Conservation (phyloP, 139 green algal species). For the Nannochloris sp. region DNA sequence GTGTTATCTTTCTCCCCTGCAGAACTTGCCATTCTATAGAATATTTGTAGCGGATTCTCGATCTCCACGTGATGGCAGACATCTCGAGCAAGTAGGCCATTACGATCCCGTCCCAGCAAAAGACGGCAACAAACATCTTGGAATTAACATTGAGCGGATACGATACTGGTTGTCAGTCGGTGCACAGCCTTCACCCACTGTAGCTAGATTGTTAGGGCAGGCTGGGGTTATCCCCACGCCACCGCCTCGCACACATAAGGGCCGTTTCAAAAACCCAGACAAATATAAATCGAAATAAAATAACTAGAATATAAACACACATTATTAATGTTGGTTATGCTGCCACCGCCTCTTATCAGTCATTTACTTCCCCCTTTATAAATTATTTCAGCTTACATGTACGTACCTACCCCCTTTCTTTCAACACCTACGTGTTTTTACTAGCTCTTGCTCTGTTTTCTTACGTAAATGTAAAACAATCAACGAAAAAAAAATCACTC, state of each 20-base stretch:
- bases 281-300: constrained; percentile 24
- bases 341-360: background rate
- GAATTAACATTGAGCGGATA: constrained; percentile 68
- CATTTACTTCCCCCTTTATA: too few relatives aligned
- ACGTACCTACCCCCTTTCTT: too few relatives aligned
- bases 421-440: too few relatives aligned
- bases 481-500: too few relatives aligned
- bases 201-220: constrained; percentile 57
- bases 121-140: constrained; percentile 81
- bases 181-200: constrained; percentile 66
- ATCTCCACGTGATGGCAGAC: constrained; percentile 58
- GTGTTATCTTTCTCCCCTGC: background rate
- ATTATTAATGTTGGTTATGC: too few relatives aligned
- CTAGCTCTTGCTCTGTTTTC: background rate
- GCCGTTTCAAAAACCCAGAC: constrained; percentile 38
- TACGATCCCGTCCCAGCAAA: constrained; percentile 74
- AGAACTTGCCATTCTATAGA: constrained; percentile 76
- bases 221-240: constrained; percentile 58
- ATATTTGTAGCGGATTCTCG: constrained; percentile 69
- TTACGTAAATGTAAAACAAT: too few relatives aligned
- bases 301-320: too few relatives aligned
- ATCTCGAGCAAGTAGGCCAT: constrained; percentile 73
- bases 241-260: constrained; percentile 24
- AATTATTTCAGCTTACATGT: too few relatives aligned
- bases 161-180: constrained; percentile 84